Evolutionary conservation across 2,329 filamentous ascomycete genomes (phyloP).

Genomic region (Clonostachys rhizophaga): DNA sequence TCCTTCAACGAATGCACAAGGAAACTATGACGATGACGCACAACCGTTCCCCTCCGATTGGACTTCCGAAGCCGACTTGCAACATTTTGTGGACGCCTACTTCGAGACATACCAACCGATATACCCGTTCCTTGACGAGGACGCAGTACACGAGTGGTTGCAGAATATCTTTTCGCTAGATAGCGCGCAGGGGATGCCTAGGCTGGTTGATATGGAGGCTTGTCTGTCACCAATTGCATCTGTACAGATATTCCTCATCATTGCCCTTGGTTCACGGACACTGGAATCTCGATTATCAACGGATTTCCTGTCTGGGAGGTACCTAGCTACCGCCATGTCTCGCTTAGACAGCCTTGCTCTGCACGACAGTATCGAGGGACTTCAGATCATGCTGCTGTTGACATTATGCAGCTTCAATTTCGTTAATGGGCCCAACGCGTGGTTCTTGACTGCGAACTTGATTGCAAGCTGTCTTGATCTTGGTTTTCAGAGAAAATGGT

Average conservation of each 20-base stretch:
- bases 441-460: slow-evolving; percentile 7
- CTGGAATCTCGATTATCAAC: background rate
- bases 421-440: slow-evolving; percentile 7
- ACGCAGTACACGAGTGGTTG: slow-evolving; percentile 1
- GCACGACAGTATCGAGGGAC: slow-evolving; percentile 7
- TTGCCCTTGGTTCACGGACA: background rate
- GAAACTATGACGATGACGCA: background rate
- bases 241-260: background rate
- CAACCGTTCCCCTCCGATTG: background rate
- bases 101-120: slow-evolving; percentile 8
- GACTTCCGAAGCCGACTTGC: slow-evolving; percentile 2
- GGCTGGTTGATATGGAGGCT: background rate
- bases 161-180: background rate
- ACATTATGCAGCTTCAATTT: slow-evolving; percentile 6
- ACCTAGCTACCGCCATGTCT: slow-evolving; percentile 2
- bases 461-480: slow-evolving; percentile 9
- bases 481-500: slow-evolving; percentile 4
- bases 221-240: background rate
- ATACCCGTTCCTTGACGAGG: slow-evolving; percentile 8
- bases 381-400: slow-evolving; percentile 8
- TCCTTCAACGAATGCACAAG: no score
- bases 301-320: background rate
- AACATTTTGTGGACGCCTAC: slow-evolving; percentile 8
- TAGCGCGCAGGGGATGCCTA: background rate
- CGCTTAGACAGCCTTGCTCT: slow-evolving; percentile 4